phyloP scores from a whole-genome alignment of 208 protist species.

The Wallacemonas sp. region DNA sequence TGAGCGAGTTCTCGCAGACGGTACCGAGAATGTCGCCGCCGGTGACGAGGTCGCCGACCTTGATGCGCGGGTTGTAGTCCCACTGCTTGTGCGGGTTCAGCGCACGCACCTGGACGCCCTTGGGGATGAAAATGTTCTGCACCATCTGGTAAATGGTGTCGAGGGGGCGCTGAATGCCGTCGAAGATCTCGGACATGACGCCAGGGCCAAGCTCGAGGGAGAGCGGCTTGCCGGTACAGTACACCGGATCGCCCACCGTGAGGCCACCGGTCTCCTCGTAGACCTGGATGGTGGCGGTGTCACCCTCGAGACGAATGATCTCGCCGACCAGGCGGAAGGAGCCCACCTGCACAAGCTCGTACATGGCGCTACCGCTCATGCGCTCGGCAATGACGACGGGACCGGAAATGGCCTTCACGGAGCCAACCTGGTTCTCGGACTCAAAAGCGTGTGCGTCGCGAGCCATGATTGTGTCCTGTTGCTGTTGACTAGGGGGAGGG shows the following conservation, averaged over 20 bases:
- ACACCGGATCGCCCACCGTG: conserved; percentile 99
- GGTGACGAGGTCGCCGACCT: conserved; percentile 97
- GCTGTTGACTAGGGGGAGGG: background rate
- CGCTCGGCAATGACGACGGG: conserved; percentile 99
- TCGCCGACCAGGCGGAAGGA: conserved; percentile 98
- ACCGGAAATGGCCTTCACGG: conserved; percentile 93
- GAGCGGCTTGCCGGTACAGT: conserved; percentile 98
- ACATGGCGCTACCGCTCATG: conserved; percentile 99
- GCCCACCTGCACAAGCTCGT: conserved; percentile 99
- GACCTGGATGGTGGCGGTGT: conserved; percentile 99
- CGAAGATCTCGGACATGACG: conserved; percentile 99
- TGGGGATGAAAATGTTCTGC: conserved; percentile 99
- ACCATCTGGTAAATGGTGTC: conserved; percentile 97
- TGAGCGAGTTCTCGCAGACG: conserved; percentile 97
- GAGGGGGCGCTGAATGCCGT: conserved; percentile 99
- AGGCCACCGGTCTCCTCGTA: conserved; percentile 99
- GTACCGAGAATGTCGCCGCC: conserved; percentile 97
- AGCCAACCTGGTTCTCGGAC: conserved; percentile 78
- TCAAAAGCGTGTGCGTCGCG: conserved; percentile 74
- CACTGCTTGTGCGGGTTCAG: conserved; percentile 95
- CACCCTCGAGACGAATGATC: conserved; percentile 99
- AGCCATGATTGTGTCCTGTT: conserved; percentile 31
- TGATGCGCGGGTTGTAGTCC: conserved; percentile 94
- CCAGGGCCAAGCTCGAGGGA: conserved; percentile 99
- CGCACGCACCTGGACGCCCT: conserved; percentile 96